Percentiles rank a stretch among this genome's conserved stretches.
These are phyloP conservation scores for Cyberlindnera maritima DNA, from an alignment of 805 yeast species.

Conservation along the genomic window DNA sequence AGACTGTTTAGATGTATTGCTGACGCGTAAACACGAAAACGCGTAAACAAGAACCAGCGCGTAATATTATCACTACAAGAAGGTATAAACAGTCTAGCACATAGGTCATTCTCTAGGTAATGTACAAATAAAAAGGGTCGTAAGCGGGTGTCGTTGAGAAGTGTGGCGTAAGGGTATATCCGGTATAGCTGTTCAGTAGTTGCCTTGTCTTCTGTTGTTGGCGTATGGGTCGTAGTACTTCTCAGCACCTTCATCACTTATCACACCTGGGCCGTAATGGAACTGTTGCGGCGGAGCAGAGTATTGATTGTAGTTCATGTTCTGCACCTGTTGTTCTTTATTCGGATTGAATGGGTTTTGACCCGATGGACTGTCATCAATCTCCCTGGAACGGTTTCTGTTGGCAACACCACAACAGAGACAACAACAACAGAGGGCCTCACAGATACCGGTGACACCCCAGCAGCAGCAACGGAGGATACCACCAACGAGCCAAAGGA, in stretches of 20 bases:
- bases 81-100: background rate
- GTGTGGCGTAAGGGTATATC: background rate
- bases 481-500: constrained; percentile 54
- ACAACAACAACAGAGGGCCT: constrained; percentile 54
- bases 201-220: background rate
- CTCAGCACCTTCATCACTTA: constrained; percentile 16
- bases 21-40: background rate
- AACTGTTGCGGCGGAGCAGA: constrained; percentile 6
- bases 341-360: constrained; percentile 21
- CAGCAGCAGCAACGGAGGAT: constrained; percentile 55
- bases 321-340: constrained; percentile 9
- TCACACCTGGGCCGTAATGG: constrained; percentile 21
- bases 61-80: too few relatives aligned
- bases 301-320: constrained; percentile 6
- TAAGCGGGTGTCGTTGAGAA: constrained; percentile 2
- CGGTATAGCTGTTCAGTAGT: constrained; percentile 4
- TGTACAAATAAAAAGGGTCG: background rate
- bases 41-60: too few relatives aligned
- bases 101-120: background rate
- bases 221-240: constrained; percentile 7
- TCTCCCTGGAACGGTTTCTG: constrained; percentile 6
- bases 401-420: constrained; percentile 25
- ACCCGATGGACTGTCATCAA: constrained; percentile 6
- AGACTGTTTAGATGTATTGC: background rate
- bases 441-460: constrained; percentile 49